Evolutionary conservation across 2,329 filamentous ascomycete genomes (phyloP).

Genomic region (Endocalyx cinctus): DNA sequence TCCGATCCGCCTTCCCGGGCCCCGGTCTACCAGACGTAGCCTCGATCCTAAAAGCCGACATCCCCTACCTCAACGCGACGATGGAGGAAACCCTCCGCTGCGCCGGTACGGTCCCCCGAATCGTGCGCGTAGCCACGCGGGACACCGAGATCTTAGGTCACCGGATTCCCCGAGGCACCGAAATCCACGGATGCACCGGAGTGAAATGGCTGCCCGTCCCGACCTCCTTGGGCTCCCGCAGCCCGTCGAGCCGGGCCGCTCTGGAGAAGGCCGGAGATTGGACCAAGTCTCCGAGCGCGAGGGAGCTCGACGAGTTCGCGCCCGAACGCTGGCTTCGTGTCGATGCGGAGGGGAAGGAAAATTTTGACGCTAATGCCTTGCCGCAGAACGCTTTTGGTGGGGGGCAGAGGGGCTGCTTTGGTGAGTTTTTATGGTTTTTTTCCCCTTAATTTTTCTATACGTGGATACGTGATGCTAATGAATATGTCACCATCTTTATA

Average conservation of each 20-base stretch:
- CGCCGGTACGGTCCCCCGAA: conserved; percentile 17
- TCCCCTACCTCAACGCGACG: conserved; percentile 38
- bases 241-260: conserved; percentile 8
- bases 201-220: conserved; percentile 5
- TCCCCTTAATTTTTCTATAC: not conserved
- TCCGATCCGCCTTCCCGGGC: conserved; percentile 22
- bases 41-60: conserved; percentile 24
- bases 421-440: conserved; percentile 9
- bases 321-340: conserved; percentile 11
- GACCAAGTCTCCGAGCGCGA: conserved; percentile 6
- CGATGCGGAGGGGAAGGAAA: conserved; percentile 7
- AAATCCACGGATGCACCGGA: too few species aligned
- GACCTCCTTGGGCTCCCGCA: conserved; percentile 8
- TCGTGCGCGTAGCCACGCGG: conserved; percentile 24
- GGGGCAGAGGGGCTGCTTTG: conserved; percentile 14
- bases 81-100: conserved; percentile 36
- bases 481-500: not conserved
- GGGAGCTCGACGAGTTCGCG: conserved; percentile 9
- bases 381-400: conserved; percentile 10
- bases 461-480: not conserved
- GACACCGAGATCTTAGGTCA: conserved; percentile 38
- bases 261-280: conserved; percentile 8
- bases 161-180: conserved; percentile 33
- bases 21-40: conserved; percentile 22
- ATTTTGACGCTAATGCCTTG: conserved; percentile 10